A percentile compares a stretch with the other conserved stretches of the same genome.
These are phyloP conservation scores for Ensete ventricosum DNA, from an alignment of 176 grass and related monocot species.

Conservation along the genomic window DNA sequence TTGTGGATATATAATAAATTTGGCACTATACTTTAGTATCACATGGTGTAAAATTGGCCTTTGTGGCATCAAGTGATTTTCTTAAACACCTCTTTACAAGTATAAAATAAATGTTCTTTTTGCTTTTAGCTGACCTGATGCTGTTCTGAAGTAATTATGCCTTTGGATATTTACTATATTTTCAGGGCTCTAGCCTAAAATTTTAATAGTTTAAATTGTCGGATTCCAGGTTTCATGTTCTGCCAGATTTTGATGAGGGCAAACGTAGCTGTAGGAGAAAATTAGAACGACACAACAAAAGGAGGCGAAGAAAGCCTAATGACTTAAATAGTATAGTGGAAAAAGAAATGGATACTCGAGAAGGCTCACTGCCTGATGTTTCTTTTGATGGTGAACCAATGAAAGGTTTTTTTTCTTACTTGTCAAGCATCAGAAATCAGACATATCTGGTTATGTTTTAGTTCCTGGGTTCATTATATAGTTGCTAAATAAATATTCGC, in stretches of 20 bases:
- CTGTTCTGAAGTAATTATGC: neutral
- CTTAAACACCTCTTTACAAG: neutral
- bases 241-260: constrained; percentile 92
- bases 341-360: constrained; percentile 53
- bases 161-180: constrained; percentile 13
- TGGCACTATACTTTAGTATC: neutral
- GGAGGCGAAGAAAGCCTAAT: constrained; percentile 59
- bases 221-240: constrained; percentile 75
- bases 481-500: neutral
- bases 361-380: constrained; percentile 46
- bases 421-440: neutral
- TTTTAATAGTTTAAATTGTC: neutral
- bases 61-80: neutral
- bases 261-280: constrained; percentile 99
- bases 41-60: neutral
- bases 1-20: neutral
- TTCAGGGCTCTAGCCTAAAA: neutral
- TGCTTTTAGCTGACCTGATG: neutral
- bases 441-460: neutral
- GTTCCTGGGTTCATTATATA: neutral
- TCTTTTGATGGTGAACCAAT: constrained; percentile 35
- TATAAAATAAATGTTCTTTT: neutral
- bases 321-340: constrained; percentile 52
- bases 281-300: constrained; percentile 87
- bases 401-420: constrained; percentile 39